Percentiles rank a stretch among this genome's conserved stretches.
phyloP scores from a whole-genome alignment of 768 basidiomycete species.

The Amanita brunnescens region DNA sequence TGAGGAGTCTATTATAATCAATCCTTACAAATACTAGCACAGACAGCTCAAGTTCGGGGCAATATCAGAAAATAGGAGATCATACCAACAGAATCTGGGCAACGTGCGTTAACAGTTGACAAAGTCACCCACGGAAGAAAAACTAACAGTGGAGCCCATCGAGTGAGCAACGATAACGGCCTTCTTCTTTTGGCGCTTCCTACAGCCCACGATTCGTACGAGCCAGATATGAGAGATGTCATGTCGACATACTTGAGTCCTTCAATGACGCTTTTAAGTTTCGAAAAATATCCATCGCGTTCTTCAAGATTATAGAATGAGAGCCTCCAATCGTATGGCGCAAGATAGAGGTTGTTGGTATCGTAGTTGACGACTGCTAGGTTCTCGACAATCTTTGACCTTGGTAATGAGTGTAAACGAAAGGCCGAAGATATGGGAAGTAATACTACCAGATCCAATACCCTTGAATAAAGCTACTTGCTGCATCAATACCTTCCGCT shows the following conservation, averaged over 20 bases:
- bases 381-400: slow-evolving; percentile 92
- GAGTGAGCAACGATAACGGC: slow-evolving; percentile 81
- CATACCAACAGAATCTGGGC: slow-evolving; percentile 44
- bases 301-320: slow-evolving; percentile 89
- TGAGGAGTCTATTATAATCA: slow-evolving; percentile 2
- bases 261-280: slow-evolving; percentile 75
- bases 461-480: slow-evolving; percentile 77
- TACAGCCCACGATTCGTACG: slow-evolving; percentile 17
- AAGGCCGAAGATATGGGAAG: neutral
- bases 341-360: slow-evolving; percentile 76
- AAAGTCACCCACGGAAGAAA: neutral
- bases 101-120: neutral
- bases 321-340: slow-evolving; percentile 87
- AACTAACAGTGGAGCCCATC: slow-evolving; percentile 72
- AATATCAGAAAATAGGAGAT: neutral
- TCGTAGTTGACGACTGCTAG: slow-evolving; percentile 91
- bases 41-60: slow-evolving; percentile 5
- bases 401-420: slow-evolving; percentile 16
- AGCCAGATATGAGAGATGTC: neutral
- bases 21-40: slow-evolving; percentile 75
- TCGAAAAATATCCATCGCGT: slow-evolving; percentile 84
- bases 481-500: slow-evolving; percentile 88
- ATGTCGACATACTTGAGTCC: slow-evolving; percentile 47
- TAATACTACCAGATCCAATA: slow-evolving; percentile 85
- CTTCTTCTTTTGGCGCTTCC: slow-evolving; percentile 63